Percentiles rank a stretch among this genome's conserved stretches.
phyloP scores from a whole-genome alignment of 768 basidiomycete species.

The Boletus subparvulus region DNA sequence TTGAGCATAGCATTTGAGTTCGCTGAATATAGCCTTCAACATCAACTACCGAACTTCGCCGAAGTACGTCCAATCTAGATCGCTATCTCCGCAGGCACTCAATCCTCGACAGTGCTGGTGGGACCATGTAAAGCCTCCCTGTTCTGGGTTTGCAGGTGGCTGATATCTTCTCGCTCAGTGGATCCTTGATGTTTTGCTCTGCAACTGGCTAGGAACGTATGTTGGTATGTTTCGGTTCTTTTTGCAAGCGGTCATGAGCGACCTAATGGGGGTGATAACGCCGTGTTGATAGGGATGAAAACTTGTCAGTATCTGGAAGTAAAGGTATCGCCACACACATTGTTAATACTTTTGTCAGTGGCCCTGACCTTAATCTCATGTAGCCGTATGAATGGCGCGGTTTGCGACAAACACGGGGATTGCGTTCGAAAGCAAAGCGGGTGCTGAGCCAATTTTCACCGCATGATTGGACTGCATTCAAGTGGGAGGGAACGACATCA shows the following conservation, averaged over 20 bases:
- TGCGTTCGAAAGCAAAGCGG: conserved; percentile 76
- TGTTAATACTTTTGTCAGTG: neutral
- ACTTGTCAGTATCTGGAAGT: conserved; percentile 86
- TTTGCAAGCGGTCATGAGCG: conserved; percentile 9
- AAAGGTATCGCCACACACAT: conserved; percentile 48
- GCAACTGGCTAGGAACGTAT: conserved; percentile 88
- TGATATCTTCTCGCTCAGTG: conserved; percentile 49
- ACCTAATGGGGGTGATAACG: conserved; percentile 10
- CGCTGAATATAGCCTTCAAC: conserved; percentile 84
- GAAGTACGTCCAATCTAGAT: conserved; percentile 53
- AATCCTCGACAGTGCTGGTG: conserved; percentile 71
- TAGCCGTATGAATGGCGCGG: conserved; percentile 88
- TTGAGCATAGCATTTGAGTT: conserved; percentile 85
- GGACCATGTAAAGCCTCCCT: conserved; percentile 68
- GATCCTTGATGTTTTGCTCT: conserved; percentile 82
- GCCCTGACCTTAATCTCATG: conserved; percentile 3
- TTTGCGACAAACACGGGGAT: conserved; percentile 70
- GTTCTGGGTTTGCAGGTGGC: conserved; percentile 1
- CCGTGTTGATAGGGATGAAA: conserved; percentile 65
- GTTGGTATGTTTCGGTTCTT: conserved; percentile 48
- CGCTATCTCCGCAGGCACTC: conserved; percentile 22
- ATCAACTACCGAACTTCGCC: conserved; percentile 85
- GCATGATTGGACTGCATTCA: conserved; percentile 84
- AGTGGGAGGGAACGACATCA: conserved; percentile 79
- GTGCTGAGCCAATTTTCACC: conserved; percentile 84